Evolutionary conservation across 1,139 yeast genomes (phyloP).

Genomic region (Diutina siamensis): DNA sequence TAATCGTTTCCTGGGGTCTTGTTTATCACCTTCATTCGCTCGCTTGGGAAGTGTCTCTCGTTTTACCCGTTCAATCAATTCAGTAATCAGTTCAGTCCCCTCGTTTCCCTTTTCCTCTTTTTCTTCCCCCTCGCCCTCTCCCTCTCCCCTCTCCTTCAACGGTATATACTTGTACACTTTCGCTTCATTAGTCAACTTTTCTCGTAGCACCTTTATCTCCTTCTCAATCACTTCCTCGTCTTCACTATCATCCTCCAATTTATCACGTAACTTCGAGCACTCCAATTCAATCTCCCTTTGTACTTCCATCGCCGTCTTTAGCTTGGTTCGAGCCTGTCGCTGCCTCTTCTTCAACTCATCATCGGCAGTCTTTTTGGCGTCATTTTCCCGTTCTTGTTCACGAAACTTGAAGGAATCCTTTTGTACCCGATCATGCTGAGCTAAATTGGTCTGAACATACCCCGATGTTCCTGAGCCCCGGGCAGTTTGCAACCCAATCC

Average conservation of each 20-base stretch:
- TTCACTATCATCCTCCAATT: conserved; percentile 39
- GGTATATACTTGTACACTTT: neutral
- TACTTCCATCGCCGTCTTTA: conserved; percentile 24
- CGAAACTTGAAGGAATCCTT: neutral
- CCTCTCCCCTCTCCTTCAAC: neutral
- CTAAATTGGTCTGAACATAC: conserved; percentile 41
- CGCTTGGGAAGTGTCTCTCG: no score
- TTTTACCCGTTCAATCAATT: no score
- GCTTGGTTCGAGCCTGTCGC: conserved; percentile 16
- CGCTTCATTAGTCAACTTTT: conserved; percentile 5
- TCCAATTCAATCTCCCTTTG: conserved; percentile 40
- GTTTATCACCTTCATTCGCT: no score
- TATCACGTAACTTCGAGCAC: conserved; percentile 44
- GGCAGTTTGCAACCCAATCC: conserved; percentile 53
- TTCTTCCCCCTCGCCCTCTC: no score
- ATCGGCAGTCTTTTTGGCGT: conserved; percentile 10
- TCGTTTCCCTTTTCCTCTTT: no score
- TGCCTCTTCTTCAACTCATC: conserved; percentile 11
- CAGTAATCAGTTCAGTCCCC: no score
- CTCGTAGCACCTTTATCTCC: conserved; percentile 12
- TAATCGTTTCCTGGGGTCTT: no score
- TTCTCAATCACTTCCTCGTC: conserved; percentile 18
- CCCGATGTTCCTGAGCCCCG: conserved; percentile 73
- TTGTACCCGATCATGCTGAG: conserved; percentile 10
- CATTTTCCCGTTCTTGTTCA: conserved; percentile 12